Evolutionary conservation across 257 asterid species (phyloP).

Genomic region (Sherardia arvensis): DNA sequence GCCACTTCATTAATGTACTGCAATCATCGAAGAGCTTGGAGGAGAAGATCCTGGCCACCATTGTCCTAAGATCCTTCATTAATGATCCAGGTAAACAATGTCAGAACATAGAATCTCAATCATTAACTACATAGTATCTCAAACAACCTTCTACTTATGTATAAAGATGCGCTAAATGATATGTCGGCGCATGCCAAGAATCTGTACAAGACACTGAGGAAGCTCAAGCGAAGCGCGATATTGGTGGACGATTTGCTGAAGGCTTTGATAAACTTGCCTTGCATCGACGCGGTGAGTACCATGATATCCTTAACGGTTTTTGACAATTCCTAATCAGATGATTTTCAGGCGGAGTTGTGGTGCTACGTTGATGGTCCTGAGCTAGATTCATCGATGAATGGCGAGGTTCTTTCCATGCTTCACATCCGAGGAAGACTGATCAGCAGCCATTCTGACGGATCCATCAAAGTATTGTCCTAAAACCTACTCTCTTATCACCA

Average conservation of each 20-base stretch:
- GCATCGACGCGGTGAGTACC: constrained; percentile 56
- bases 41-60: constrained; percentile 65
- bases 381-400: constrained; percentile 49
- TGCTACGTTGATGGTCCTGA: constrained; percentile 61
- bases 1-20: constrained; percentile 51
- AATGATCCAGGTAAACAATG: constrained; percentile 44
- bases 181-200: constrained; percentile 46
- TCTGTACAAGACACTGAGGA: constrained; percentile 50
- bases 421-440: constrained; percentile 43
- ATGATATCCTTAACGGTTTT: not conserved
- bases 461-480: constrained; percentile 41
- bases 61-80: constrained; percentile 57
- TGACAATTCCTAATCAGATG: constrained; percentile 1
- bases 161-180: constrained; percentile 48
- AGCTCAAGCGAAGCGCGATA: constrained; percentile 51
- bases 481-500: no score
- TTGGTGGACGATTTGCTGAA: constrained; percentile 53
- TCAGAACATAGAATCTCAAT: not conserved
- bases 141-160: not conserved
- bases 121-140: no score
- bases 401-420: constrained; percentile 62
- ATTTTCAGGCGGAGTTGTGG: constrained; percentile 71
- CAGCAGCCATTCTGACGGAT: constrained; percentile 77
- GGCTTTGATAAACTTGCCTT: constrained; percentile 59
- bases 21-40: constrained; percentile 73